These are phyloP conservation scores for Petunia hybrid DNA, from an alignment of 305 asterid species.

Conservation along the genomic window DNA sequence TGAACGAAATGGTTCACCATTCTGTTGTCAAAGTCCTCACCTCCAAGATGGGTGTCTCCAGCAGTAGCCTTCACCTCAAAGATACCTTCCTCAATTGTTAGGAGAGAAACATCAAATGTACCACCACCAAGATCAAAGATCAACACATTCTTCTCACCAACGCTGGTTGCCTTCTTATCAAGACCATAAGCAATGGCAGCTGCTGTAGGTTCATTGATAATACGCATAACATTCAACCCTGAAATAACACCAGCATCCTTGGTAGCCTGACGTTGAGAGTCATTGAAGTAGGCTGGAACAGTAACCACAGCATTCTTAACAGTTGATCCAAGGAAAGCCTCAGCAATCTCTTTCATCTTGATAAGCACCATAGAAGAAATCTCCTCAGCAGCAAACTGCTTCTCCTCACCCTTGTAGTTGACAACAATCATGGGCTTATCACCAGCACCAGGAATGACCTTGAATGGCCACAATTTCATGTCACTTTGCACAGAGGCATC, in stretches of 20 bases:
- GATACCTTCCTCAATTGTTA: slow-evolving; percentile 84
- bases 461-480: slow-evolving; percentile 84
- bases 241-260: slow-evolving; percentile 89
- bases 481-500: slow-evolving; percentile 82
- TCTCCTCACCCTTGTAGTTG: slow-evolving; percentile 80
- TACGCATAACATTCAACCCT: slow-evolving; percentile 76
- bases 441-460: slow-evolving; percentile 71
- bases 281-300: slow-evolving; percentile 85
- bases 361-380: slow-evolving; percentile 90
- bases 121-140: slow-evolving; percentile 90
- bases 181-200: slow-evolving; percentile 89
- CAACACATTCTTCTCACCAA: slow-evolving; percentile 84
- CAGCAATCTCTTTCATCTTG: slow-evolving; percentile 85
- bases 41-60: slow-evolving; percentile 88
- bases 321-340: slow-evolving; percentile 69
- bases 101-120: slow-evolving; percentile 79
- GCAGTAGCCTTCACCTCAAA: slow-evolving; percentile 92
- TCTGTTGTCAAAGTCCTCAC: slow-evolving; percentile 84
- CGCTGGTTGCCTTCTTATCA: slow-evolving; percentile 89
- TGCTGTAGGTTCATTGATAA: slow-evolving; percentile 83
- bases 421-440: slow-evolving; percentile 84
- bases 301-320: slow-evolving; percentile 84
- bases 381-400: slow-evolving; percentile 83
- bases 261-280: slow-evolving; percentile 88
- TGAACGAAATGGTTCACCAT: slow-evolving; percentile 88